Conservation (phyloP, 2,329 filamentous ascomycete species). For the Fusarium sp. region DNA sequence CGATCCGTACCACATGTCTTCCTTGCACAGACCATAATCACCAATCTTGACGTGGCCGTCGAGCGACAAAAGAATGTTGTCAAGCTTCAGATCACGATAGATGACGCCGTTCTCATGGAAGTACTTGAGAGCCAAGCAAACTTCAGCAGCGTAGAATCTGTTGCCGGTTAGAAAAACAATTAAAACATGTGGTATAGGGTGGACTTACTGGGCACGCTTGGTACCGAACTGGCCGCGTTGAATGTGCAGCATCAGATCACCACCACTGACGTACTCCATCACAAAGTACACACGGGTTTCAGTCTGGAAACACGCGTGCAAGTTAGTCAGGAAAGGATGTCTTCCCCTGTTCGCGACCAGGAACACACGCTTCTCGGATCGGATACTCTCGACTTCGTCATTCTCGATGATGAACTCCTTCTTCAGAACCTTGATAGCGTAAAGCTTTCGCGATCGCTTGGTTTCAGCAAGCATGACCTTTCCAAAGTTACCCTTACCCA, state of each 20-base stretch:
- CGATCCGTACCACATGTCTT: slow-evolving; percentile 99
- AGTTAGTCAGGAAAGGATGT: slow-evolving; percentile 93
- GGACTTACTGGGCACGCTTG: slow-evolving; percentile 90
- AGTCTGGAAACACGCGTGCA: slow-evolving; percentile 99
- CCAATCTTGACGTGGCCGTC: slow-evolving; percentile 99
- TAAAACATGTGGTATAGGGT: not conserved
- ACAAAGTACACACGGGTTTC: slow-evolving; percentile 99
- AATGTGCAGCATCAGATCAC: slow-evolving; percentile 99
- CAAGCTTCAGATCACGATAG: slow-evolving; percentile 95
- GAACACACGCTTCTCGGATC: slow-evolving; percentile 98
- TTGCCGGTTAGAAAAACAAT: slow-evolving; percentile 31
- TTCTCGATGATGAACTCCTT: slow-evolving; percentile 99
- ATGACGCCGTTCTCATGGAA: slow-evolving; percentile 99
- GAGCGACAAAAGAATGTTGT: slow-evolving; percentile 91
- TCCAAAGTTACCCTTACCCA: slow-evolving; percentile 99
- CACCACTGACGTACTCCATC: slow-evolving; percentile 99
- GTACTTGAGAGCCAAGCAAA: slow-evolving; percentile 97
- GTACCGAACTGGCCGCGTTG: slow-evolving; percentile 96
- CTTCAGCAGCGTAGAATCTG: slow-evolving; percentile 97
- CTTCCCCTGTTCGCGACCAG: slow-evolving; percentile 96
- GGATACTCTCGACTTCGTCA: slow-evolving; percentile 97
- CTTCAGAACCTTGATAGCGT: slow-evolving; percentile 99
- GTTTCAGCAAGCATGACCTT: slow-evolving; percentile 99
- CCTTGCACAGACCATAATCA: slow-evolving; percentile 99
- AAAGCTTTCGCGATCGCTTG: slow-evolving; percentile 91